phyloP scores from a whole-genome alignment of 2,329 filamentous ascomycete genomes.

The Arthroderma sp. region DNA sequence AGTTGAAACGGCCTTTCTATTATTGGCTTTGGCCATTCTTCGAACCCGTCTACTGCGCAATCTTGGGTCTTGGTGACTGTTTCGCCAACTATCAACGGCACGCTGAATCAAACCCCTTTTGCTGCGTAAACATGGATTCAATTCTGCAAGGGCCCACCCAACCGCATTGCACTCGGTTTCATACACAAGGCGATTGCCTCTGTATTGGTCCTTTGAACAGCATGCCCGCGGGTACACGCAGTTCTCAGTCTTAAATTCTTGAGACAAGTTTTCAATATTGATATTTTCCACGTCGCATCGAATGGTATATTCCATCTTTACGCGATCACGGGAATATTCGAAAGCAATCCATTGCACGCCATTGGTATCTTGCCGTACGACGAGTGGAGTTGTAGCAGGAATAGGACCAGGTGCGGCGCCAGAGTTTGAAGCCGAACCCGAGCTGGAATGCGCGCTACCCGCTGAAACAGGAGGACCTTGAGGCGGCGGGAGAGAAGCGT shows the following conservation, averaged over 20 bases:
- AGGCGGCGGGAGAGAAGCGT: conserved; percentile 34
- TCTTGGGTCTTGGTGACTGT: conserved; percentile 93
- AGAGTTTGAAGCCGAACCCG: conserved; percentile 54
- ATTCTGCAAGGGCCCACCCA: conserved; percentile 93
- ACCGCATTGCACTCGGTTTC: conserved; percentile 98
- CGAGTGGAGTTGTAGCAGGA: conserved; percentile 85
- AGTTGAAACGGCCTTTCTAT: conserved; percentile 57
- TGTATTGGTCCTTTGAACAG: conserved; percentile 89
- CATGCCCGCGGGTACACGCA: conserved; percentile 95
- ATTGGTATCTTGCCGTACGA: conserved; percentile 88
- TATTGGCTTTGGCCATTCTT: conserved; percentile 92
- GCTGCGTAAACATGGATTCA: conserved; percentile 80
- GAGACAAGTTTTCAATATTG: conserved; percentile 68
- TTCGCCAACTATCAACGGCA: conserved; percentile 96
- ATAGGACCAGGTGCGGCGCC: conserved; percentile 93
- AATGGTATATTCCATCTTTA: conserved; percentile 99
- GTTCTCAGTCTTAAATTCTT: conserved; percentile 95
- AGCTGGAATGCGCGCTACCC: conserved; percentile 22
- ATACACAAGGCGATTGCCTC: conserved; percentile 87
- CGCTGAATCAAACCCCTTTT: conserved; percentile 94
- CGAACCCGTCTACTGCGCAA: conserved; percentile 83
- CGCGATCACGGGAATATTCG: conserved; percentile 88
- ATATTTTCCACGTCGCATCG: conserved; percentile 96
- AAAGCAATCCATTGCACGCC: conserved; percentile 99
- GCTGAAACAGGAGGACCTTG: conserved; percentile 38